Evolutionary conservation across 441 rosid species (phyloP).

Genomic region (Metrosideros polymorpha): DNA sequence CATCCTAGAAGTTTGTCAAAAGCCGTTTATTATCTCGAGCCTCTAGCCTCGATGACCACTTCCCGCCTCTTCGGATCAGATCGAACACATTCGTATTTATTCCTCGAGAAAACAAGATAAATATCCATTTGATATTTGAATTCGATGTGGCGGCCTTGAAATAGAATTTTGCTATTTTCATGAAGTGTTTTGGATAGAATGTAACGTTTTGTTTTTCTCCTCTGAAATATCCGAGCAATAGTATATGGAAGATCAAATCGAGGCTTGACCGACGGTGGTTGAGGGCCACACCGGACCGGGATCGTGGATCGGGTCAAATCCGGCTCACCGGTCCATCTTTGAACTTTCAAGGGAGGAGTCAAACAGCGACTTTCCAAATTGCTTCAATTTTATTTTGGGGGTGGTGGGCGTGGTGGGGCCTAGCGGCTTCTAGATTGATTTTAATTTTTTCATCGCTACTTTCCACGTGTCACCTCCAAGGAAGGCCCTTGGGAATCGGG

Average conservation of each 20-base stretch:
- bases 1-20: too few relatives aligned
- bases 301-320: background rate
- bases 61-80: too few relatives aligned
- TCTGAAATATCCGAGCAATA: background rate
- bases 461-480: background rate
- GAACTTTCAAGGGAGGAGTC: background rate
- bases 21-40: too few relatives aligned
- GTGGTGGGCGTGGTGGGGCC: background rate
- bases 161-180: background rate
- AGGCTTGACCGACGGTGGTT: background rate
- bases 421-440: background rate
- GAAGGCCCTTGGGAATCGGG: background rate
- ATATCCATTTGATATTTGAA: background rate
- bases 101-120: background rate
- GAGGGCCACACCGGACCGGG: background rate
- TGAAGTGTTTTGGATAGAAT: fast-evolving
- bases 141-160: fast-evolving
- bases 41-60: too few relatives aligned
- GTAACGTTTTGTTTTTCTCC: background rate
- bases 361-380: background rate
- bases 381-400: background rate
- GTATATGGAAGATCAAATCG: background rate
- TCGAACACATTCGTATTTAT: background rate
- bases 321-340: background rate
- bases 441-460: background rate